Base-by-base conservation (phyloP, 2,329 filamentous ascomycete genomes). In the Exophiala mesophila region DNA sequence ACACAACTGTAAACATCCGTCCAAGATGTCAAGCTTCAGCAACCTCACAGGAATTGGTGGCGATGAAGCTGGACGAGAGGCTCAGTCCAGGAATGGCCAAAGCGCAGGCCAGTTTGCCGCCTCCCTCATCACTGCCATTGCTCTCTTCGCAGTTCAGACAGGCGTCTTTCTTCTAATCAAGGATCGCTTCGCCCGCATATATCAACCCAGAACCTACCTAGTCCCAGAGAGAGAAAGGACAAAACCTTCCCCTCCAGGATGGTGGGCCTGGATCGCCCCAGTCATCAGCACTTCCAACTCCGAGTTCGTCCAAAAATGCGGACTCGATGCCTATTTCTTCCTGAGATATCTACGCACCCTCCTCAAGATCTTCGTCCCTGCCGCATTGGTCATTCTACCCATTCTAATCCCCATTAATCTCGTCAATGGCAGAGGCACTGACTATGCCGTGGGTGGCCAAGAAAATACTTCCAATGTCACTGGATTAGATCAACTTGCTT, bases 251-350 rank as follows among this genome's bases (percentile, higher is more conserved):
- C 84, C 85, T 0, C 66, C 55, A 59, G 76, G 64, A 61, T 69
- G 74, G 18, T 69, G 72, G 44, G 63, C 61, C 55, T 79, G 76
- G 76, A 63, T 77, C 36, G 58, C 61, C 10, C 73, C 75, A 3
- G 72, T 70, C 52, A 94, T 73, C 72, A 85, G 68, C 63, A 81
- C 69, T 68, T 86, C 68, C 63, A 79, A 71, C 76, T 86, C 86
- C 9, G 87, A 94, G 55, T 80, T 98, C 54, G 94, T 98, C 57
- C 83, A 90, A 39, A 94, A 96, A 64, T 96, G 90, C 55, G 92
- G 92, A 13, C 77, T 98, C 7, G 92, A 98, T 61, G 88, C 90
- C 58, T 98, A 95, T 67, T 95, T 97, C 70, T 98, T 98, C 63
- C 74, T 98, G 1, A 85, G 94, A 49, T 98, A 95, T 59, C 76